These are phyloP conservation scores for Pythium oligandrum DNA, from an alignment of 352 stramenopile genomes.

Conservation along the genomic window DNA sequence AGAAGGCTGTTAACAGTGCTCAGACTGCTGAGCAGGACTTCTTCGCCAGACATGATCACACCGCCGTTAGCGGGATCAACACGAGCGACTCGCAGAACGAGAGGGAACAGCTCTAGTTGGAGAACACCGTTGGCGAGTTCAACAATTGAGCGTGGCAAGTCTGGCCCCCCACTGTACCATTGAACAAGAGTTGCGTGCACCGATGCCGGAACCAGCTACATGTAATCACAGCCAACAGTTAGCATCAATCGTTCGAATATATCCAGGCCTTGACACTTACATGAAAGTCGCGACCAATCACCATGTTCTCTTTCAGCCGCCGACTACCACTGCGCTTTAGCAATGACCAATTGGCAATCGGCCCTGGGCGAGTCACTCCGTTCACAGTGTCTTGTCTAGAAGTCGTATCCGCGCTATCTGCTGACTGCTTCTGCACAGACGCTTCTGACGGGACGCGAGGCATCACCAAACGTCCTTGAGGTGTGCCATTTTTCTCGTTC, in stretches of 20 bases:
- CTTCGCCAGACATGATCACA: conserved; percentile 76
- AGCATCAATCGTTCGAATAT: not conserved
- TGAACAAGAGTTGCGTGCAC: conserved; percentile 62
- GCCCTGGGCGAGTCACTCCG: conserved; percentile 42
- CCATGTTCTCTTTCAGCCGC: conserved; percentile 66
- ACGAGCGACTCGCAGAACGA: conserved; percentile 72
- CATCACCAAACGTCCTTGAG: conserved; percentile 46
- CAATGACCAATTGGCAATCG: conserved; percentile 77
- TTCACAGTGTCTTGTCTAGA: conserved; percentile 12
- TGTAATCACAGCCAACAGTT: conserved; percentile 1
- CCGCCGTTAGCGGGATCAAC: conserved; percentile 63
- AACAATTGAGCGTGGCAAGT: conserved; percentile 55
- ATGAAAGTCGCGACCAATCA: conserved; percentile 71
- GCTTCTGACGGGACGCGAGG: conserved; percentile 40
- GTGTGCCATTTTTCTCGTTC: conserved; percentile 57
- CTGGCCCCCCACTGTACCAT: conserved; percentile 78
- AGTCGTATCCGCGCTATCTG: conserved; percentile 26
- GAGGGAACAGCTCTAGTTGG: conserved; percentile 73
- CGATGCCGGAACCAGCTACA: conserved; percentile 60
- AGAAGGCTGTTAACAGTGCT: conserved; percentile 60
- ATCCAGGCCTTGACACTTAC: conserved; percentile 32
- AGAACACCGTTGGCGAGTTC: conserved; percentile 30
- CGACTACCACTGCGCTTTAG: conserved; percentile 71
- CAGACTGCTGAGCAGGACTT: conserved; percentile 60
- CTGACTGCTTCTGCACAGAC: not conserved